Evolutionary conservation across 169 alveolate species (phyloP).

Genomic region (Cytauxzoon felis): DNA sequence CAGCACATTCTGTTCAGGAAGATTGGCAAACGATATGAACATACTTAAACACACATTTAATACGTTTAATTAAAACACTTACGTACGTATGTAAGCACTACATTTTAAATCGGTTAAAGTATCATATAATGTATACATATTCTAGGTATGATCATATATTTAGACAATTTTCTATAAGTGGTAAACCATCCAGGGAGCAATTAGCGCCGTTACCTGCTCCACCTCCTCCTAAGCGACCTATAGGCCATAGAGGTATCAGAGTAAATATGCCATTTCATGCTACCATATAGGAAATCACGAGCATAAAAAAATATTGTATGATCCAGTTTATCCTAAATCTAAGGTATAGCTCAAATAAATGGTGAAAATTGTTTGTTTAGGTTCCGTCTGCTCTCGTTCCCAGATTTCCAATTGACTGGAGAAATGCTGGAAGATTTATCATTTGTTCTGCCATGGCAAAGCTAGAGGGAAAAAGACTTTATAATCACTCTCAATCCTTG

Average conservation of each 20-base stretch:
- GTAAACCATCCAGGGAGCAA: constrained; percentile 49
- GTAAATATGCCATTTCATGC: neutral
- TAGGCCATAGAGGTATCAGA: constrained; percentile 35
- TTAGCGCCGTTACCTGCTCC: constrained; percentile 47
- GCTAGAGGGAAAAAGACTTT: constrained; percentile 69
- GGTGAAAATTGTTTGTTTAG: constrained; percentile 15
- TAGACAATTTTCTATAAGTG: neutral
- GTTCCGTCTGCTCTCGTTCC: constrained; percentile 81
- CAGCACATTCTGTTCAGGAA: constrained; percentile 49
- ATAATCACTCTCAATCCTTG: constrained; percentile 64
- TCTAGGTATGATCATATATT: neutral
- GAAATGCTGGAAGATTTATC: constrained; percentile 84
- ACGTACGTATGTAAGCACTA: too few relatives aligned
- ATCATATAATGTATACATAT: neutral
- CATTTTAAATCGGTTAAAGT: neutral
- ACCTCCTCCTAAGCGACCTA: constrained; percentile 27
- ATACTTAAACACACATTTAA: too few relatives aligned
- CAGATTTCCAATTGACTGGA: constrained; percentile 82
- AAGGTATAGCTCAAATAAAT: constrained; percentile 50
- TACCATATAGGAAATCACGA: constrained; percentile 75
- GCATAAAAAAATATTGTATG: constrained; percentile 78
- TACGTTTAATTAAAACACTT: too few relatives aligned
- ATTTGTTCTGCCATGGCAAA: constrained; percentile 75
- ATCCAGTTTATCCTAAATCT: constrained; percentile 83
- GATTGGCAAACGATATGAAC: constrained; percentile 44